phyloP scores from a whole-genome alignment of 768 basidiomycete genomes.

The Cantharellus anzutake region DNA sequence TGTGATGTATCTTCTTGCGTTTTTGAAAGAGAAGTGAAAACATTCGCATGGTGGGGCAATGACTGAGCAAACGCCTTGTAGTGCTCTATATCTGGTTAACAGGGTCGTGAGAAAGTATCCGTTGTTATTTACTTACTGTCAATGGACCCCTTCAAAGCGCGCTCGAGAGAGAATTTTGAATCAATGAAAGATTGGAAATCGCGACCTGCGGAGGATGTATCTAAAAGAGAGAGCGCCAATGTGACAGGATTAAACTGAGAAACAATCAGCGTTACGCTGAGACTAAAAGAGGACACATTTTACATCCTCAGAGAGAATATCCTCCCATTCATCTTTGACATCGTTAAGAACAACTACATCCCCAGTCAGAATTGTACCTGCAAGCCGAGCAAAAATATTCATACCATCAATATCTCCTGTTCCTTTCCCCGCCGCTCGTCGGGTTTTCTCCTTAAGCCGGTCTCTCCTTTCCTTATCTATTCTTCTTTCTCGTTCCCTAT shows the following conservation, averaged over 20 bases:
- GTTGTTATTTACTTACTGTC: constrained; percentile 38
- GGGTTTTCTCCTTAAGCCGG: background rate
- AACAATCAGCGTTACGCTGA: constrained; percentile 1
- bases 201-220: constrained; percentile 51
- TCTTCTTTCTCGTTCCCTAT: background rate
- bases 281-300: no score
- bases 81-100: constrained; percentile 35
- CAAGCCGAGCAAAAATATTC: background rate
- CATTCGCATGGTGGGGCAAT: constrained; percentile 70
- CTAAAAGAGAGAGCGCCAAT: constrained; percentile 75
- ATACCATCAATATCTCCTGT: background rate
- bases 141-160: constrained; percentile 70
- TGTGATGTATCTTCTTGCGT: constrained; percentile 59
- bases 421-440: background rate
- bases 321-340: constrained; percentile 5
- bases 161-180: constrained; percentile 60
- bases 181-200: constrained; percentile 57
- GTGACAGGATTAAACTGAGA: constrained; percentile 83
- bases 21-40: constrained; percentile 49
- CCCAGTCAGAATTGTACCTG: background rate
- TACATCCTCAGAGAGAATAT: constrained; percentile 14
- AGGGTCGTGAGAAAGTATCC: background rate
- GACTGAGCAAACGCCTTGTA: constrained; percentile 93
- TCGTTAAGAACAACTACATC: background rate
- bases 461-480: background rate